Evolutionary conservation across 2,329 filamentous ascomycete genomes (phyloP).

Genomic region (Trichoderma sp.): DNA sequence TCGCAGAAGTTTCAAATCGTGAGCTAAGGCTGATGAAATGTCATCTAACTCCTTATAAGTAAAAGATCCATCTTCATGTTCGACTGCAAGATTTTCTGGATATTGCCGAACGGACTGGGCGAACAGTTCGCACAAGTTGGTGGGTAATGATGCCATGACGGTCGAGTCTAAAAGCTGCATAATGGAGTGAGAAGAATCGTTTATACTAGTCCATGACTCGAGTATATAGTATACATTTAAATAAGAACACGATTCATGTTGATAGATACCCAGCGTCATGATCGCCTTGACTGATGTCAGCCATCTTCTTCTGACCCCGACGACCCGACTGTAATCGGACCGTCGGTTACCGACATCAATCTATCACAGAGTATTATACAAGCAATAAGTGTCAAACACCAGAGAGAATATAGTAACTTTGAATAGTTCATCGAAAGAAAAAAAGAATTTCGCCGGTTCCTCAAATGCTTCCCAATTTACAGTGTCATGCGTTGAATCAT

Average conservation of each 20-base stretch:
- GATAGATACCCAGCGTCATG: neutral
- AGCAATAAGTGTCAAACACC: neutral
- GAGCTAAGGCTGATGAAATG: neutral
- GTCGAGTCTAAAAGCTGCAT: neutral
- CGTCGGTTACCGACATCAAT: neutral
- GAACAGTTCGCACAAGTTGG: conserved; percentile 9
- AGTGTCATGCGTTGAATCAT: neutral
- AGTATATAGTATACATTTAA: neutral
- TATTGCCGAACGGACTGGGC: neutral
- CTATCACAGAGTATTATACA: neutral
- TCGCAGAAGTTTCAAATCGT: neutral
- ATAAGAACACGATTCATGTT: neutral
- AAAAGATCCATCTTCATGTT: conserved; percentile 10
- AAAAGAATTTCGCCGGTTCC: neutral
- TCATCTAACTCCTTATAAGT: neutral
- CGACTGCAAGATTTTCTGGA: conserved; percentile 6
- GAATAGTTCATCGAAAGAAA: neutral
- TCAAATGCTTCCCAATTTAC: neutral
- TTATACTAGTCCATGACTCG: neutral
- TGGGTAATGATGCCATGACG: neutral
- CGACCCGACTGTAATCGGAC: neutral
- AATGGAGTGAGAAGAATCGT: neutral
- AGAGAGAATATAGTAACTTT: neutral
- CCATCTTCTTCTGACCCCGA: neutral
- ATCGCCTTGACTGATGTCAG: neutral